Percentiles rank a stretch among this genome's conserved stretches.
These are phyloP conservation scores for Trapa incisa DNA, from an alignment of 345 rosid genomes.

Conservation along the genomic window DNA sequence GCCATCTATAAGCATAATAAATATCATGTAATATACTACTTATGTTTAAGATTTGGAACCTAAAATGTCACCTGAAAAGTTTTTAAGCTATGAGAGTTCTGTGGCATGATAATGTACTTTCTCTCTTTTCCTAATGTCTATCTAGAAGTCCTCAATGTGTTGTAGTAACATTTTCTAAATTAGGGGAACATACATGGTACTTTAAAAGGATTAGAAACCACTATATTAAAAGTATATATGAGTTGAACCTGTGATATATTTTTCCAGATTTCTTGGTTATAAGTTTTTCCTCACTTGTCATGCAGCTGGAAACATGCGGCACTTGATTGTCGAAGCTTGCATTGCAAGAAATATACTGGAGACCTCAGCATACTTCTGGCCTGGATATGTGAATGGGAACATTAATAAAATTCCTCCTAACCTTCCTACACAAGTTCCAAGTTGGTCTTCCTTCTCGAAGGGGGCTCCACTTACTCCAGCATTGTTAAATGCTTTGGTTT, in stretches of 20 bases:
- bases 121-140: background rate
- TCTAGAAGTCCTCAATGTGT: background rate
- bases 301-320: constrained; percentile 96
- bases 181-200: background rate
- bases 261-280: background rate
- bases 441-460: constrained; percentile 84
- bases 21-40: background rate
- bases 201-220: background rate
- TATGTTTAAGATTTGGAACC: background rate
- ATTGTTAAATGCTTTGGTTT: constrained; percentile 57
- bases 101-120: background rate
- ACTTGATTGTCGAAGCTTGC: constrained; percentile 93
- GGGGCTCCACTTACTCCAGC: constrained; percentile 61
- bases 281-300: constrained; percentile 3
- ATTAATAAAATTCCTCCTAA: constrained; percentile 51
- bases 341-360: constrained; percentile 79
- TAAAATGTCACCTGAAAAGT: background rate
- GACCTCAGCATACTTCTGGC: constrained; percentile 84
- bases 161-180: background rate
- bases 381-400: constrained; percentile 73
- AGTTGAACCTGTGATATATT: background rate
- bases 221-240: background rate
- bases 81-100: background rate
- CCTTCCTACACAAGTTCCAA: constrained; percentile 49
- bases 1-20: background rate